Evolutionary conservation across 805 yeast species (phyloP), one percentile per base, ranked within the genome.

Genomic region (Hanseniaspora clermontiae): DNA sequence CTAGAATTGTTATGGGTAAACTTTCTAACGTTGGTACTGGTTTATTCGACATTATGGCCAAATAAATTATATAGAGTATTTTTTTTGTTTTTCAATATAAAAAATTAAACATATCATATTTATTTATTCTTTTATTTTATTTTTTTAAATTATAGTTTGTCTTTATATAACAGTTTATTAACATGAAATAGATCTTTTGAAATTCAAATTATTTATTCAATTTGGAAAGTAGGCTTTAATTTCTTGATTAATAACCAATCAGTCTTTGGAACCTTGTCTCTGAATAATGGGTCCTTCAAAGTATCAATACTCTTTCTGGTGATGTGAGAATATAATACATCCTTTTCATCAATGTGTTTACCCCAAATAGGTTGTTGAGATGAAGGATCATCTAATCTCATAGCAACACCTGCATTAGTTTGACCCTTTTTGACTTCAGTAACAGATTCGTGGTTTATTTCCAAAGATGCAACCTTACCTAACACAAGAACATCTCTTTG

Each of bases 311-410:
- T 86, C 71, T 77, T 86, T 77, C 98, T 82, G 12, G 93, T 68
- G 61, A 93, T 79, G 74, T 85, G 77, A n/a, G 98, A 91, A 73
- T 90, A 93, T 67, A 93, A 75, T 48, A 79, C 77, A 70, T 93
- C 99, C 58, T 80, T 75, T 72, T 93, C 99, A 70, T 89, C 96
- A 63, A 93, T 95, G 68, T 93, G 99, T 75, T 98, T 87, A 61
- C 99, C 99, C 97, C 97, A 93, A 14, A 87, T 83, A 56, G 98
- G 97, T 73, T 89, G 96, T 61, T 87, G 91, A 58, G 85, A 77
- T 46, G 95, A 85, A 61, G 95, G 90, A 64, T 87, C 84, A 57
- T 93, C 98, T 66, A 93, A 77, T 76, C 98, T 83, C 85, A 93
- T 87, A 60, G 99, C 98, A 61, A 91, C 97, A 80, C 99, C 99